These are phyloP conservation scores for Argentina anserina DNA, from an alignment of 306 rosid genomes.

Conservation along the genomic window DNA sequence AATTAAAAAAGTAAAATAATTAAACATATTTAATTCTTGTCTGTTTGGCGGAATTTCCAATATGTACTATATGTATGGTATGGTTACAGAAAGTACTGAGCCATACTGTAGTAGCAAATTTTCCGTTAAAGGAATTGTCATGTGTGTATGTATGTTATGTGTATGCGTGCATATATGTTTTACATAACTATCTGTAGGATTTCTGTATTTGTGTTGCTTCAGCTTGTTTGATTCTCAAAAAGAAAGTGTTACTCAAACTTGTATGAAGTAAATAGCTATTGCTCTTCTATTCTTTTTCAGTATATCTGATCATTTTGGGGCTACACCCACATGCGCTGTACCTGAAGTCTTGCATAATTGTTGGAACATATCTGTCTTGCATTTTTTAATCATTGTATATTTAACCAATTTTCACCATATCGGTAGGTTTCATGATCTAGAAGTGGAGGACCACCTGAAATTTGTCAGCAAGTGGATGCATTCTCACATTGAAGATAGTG, in stretches of 20 bases:
- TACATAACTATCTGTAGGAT: too few species aligned
- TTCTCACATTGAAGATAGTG: conserved; percentile 94
- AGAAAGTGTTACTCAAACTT: too few species aligned
- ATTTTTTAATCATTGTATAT: background rate
- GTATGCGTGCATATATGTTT: too few species aligned
- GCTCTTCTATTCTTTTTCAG: background rate
- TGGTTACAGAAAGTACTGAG: background rate
- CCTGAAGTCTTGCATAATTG: background rate
- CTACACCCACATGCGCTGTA: background rate
- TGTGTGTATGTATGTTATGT: too few species aligned
- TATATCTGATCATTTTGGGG: background rate
- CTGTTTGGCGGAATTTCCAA: background rate
- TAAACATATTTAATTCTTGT: background rate
- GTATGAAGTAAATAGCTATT: background rate
- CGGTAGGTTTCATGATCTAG: conserved; percentile 60
- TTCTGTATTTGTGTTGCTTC: too few species aligned
- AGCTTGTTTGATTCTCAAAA: too few species aligned
- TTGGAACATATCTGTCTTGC: background rate
- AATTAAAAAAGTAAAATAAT: background rate
- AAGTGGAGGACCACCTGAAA: conserved; percentile 54
- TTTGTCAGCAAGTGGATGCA: conserved; percentile 85
- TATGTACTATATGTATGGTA: background rate
- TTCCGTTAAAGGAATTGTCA: background rate
- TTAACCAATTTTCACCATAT: background rate
- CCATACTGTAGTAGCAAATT: background rate